Percentiles rank a stretch among this genome's conserved stretches.
phyloP scores from a whole-genome alignment of 192 early-diverging fungal species.

The Phycomyces blakesleeanus region DNA sequence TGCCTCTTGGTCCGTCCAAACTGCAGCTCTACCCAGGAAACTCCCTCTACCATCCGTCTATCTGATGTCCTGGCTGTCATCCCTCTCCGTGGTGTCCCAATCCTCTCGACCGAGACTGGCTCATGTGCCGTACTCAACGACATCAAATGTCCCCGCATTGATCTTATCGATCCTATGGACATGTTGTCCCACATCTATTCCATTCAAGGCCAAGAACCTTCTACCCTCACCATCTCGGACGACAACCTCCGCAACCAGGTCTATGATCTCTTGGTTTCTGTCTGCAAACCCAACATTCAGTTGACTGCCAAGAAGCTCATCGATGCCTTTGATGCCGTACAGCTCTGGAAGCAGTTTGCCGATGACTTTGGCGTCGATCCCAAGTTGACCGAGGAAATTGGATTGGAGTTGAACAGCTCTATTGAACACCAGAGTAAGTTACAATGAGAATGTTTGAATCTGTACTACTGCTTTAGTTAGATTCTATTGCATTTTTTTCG shows the following conservation, averaged over 20 bases:
- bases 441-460: conserved; percentile 8
- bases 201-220: not conserved
- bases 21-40: not conserved
- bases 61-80: conserved; percentile 24
- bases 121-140: conserved; percentile 9
- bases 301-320: not conserved
- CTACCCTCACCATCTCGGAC: not conserved
- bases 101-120: conserved; percentile 23
- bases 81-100: conserved; percentile 24
- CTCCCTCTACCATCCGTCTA: conserved; percentile 2
- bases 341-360: conserved; percentile 46
- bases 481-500: no score
- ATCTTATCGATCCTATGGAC: conserved; percentile 35
- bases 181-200: conserved; percentile 26
- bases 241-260: not conserved
- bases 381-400: conserved; percentile 34
- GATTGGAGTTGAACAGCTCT: conserved; percentile 52
- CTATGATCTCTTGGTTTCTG: not conserved
- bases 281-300: not conserved
- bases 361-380: conserved; percentile 37
- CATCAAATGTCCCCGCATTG: conserved; percentile 14
- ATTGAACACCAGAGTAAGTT: conserved; percentile 48
- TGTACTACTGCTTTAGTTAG: not conserved
- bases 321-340: conserved; percentile 22
- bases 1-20: not conserved